Conservation (phyloP, 345 rosid species). For the Citrus reticulata region DNA sequence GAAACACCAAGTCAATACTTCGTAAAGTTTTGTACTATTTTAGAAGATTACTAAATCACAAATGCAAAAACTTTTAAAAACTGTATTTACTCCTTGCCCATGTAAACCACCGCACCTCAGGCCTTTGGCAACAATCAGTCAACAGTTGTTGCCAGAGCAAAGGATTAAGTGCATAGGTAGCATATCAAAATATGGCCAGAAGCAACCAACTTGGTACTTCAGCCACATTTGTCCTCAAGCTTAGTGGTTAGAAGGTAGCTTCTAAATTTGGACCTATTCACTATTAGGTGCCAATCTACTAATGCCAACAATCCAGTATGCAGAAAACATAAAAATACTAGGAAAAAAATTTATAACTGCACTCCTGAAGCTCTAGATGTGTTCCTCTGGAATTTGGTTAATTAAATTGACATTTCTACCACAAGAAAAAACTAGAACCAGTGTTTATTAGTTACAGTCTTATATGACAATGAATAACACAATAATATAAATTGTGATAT, state of each 20-base stretch:
- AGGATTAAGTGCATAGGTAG: not conserved
- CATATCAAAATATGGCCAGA: not conserved
- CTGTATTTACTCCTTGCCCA: not conserved
- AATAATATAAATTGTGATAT: not conserved
- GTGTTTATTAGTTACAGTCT: not conserved
- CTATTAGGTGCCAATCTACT: not conserved
- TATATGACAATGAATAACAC: not conserved
- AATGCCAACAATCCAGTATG: not conserved
- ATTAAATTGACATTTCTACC: not conserved
- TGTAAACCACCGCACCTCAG: not conserved
- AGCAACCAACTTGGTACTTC: not conserved
- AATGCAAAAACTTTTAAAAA: not conserved
- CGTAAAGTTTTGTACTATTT: not conserved
- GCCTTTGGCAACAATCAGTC: not conserved
- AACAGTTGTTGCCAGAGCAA: not conserved
- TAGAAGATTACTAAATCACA: not conserved
- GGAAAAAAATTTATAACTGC: not conserved
- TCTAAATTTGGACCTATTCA: not conserved
- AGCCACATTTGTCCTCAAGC: constrained; percentile 5
- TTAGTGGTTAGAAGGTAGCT: not conserved
- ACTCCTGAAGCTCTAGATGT: not conserved
- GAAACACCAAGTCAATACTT: constrained; percentile 18
- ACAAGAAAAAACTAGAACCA: not conserved
- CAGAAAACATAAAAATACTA: not conserved
- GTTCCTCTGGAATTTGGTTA: not conserved